These are phyloP conservation scores for Lachnellula hyalina DNA, from an alignment of 2,329 filamentous ascomycete genomes.

Conservation along the genomic window DNA sequence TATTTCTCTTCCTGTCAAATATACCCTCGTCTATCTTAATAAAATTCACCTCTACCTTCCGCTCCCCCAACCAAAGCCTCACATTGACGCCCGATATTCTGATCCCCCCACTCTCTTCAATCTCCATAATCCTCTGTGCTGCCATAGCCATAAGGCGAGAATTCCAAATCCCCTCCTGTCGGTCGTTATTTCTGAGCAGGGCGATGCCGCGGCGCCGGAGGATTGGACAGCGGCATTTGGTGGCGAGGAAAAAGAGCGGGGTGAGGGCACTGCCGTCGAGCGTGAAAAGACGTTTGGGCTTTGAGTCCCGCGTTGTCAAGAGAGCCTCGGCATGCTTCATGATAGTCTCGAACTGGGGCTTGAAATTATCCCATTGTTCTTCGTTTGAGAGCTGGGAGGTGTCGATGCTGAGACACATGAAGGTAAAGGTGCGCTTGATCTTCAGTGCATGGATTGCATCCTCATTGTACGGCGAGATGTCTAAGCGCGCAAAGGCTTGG, in stretches of 20 bases:
- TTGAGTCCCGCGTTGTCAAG: neutral
- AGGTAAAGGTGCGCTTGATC: neutral
- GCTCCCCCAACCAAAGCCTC: neutral
- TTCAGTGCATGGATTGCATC: neutral
- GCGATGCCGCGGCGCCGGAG: slow-evolving; percentile 56
- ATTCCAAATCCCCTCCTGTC: slow-evolving; percentile 63
- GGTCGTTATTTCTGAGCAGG: slow-evolving; percentile 50
- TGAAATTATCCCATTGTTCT: slow-evolving; percentile 8
- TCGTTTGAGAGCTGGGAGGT: neutral
- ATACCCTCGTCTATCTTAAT: too few relatives aligned
- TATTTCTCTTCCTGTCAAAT: neutral
- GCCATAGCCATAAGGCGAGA: neutral
- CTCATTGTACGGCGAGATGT: neutral
- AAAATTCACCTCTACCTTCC: neutral
- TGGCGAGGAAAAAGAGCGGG: slow-evolving; percentile 57
- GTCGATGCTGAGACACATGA: neutral
- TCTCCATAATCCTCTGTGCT: neutral
- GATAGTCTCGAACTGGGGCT: slow-evolving; percentile 4
- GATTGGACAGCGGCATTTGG: slow-evolving; percentile 52
- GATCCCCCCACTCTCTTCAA: neutral
- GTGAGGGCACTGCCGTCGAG: slow-evolving; percentile 57
- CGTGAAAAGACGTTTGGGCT: slow-evolving; percentile 39
- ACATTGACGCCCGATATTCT: neutral
- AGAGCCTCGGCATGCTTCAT: slow-evolving; percentile 1
- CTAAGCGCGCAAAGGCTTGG: neutral